These are phyloP conservation scores for Cladosporium cucumerinum DNA, from an alignment of 2,329 filamentous ascomycete species.

Conservation along the genomic window DNA sequence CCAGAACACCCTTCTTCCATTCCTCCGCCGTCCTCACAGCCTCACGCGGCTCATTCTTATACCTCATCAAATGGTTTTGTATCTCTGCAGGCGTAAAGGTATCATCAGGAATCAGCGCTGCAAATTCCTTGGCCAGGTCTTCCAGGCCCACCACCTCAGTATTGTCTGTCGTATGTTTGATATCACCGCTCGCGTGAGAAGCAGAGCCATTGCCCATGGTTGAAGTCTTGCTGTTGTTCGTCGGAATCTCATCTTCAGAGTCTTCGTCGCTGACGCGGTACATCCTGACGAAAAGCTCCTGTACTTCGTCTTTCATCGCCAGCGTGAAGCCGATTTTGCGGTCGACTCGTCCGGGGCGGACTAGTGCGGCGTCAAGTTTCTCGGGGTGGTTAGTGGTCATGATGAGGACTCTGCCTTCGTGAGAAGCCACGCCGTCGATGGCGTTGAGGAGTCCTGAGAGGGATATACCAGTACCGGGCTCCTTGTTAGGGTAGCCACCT, in stretches of 20 bases:
- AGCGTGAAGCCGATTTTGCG: constrained; percentile 60
- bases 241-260: not conserved
- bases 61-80: constrained; percentile 51
- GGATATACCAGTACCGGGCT: constrained; percentile 59
- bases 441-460: constrained; percentile 77
- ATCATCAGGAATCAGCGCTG: constrained; percentile 44
- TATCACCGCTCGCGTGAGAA: not conserved
- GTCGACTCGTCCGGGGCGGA: constrained; percentile 70
- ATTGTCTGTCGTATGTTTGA: constrained; percentile 12
- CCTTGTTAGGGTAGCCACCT: constrained; percentile 20
- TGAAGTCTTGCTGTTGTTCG: not conserved
- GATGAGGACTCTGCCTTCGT: constrained; percentile 74
- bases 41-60: constrained; percentile 47
- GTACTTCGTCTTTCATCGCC: constrained; percentile 40
- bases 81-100: constrained; percentile 53
- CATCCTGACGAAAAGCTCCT: constrained; percentile 43
- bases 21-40: constrained; percentile 43
- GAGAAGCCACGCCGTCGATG: constrained; percentile 76
- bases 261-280: constrained; percentile 29
- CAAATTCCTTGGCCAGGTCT: constrained; percentile 45
- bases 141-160: constrained; percentile 33
- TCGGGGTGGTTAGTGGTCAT: constrained; percentile 80
- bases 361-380: constrained; percentile 62
- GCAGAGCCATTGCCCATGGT: not conserved
- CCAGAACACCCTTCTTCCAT: constrained; percentile 41